Evolutionary conservation across 2,329 filamentous ascomycete species (phyloP).

Genomic region (Ceratocystis papillata): DNA sequence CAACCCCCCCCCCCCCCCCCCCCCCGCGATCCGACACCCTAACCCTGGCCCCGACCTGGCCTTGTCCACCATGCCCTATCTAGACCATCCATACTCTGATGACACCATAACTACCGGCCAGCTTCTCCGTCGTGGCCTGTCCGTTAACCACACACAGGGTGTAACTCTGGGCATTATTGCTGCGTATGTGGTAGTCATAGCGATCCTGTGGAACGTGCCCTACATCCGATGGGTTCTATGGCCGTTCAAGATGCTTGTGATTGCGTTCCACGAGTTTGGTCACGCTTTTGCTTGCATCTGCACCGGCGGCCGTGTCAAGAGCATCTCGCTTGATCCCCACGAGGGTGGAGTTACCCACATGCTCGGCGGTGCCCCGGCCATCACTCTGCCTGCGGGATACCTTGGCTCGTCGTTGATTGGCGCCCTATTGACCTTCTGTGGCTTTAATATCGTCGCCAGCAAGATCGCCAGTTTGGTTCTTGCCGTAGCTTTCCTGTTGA

Average conservation of each 20-base stretch:
- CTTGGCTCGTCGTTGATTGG: conserved; percentile 67
- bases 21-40: neutral
- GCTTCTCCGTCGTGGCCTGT: conserved; percentile 22
- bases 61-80: conserved; percentile 15
- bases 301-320: conserved; percentile 63
- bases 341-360: conserved; percentile 73
- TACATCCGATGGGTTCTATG: conserved; percentile 64
- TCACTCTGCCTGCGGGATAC: conserved; percentile 69
- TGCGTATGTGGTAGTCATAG: conserved; percentile 62
- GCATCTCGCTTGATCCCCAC: conserved; percentile 45
- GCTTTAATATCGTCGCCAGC: conserved; percentile 70
- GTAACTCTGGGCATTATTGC: conserved; percentile 62
- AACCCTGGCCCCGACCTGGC: neutral
- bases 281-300: conserved; percentile 62
- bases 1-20: too few relatives aligned
- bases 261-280: conserved; percentile 71
- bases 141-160: conserved; percentile 47
- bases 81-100: conserved; percentile 10
- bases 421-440: conserved; percentile 65
- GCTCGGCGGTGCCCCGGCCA: conserved; percentile 56
- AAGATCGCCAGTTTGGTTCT: conserved; percentile 67
- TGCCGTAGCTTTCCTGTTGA: conserved; percentile 64
- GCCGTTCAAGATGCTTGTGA: conserved; percentile 83
- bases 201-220: conserved; percentile 67
- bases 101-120: neutral